Evolutionary conservation across 345 rosid species (phyloP).

Genomic region (Gossypium rotundifolium): DNA sequence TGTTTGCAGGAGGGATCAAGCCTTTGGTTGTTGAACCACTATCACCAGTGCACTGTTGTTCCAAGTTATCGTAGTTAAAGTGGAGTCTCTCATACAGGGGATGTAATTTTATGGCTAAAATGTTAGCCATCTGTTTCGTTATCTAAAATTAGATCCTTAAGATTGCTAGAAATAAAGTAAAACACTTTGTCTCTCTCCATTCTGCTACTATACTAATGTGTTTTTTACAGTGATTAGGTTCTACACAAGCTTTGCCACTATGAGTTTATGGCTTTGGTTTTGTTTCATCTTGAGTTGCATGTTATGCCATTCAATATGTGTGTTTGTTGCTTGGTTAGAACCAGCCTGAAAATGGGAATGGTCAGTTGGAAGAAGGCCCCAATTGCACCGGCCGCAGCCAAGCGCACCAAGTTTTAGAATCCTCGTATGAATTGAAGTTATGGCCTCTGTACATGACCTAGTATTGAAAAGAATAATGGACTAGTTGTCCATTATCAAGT

Average conservation of each 20-base stretch:
- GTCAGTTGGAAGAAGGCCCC: no score
- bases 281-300: not conserved
- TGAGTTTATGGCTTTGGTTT: not conserved
- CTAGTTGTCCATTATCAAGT: no score
- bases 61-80: not conserved
- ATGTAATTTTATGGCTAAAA: slow-evolving; percentile 4
- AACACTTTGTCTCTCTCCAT: not conserved
- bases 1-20: not conserved
- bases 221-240: not conserved
- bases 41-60: not conserved
- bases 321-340: no score
- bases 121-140: not conserved
- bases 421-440: no score
- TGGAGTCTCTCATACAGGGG: slow-evolving; percentile 5
- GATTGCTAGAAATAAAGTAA: not conserved
- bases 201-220: not conserved
- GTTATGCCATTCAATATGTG: not conserved
- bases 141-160: not conserved
- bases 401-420: no score
- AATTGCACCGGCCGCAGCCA: no score
- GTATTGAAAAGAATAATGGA: no score
- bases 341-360: no score
- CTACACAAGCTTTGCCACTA: not conserved
- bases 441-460: no score
- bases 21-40: not conserved